A percentile compares a stretch with the other conserved stretches of the same genome.
These are phyloP conservation scores for Saccharomycopsis crataegensis DNA, from an alignment of 1,139 yeast species.

Conservation along the genomic window DNA sequence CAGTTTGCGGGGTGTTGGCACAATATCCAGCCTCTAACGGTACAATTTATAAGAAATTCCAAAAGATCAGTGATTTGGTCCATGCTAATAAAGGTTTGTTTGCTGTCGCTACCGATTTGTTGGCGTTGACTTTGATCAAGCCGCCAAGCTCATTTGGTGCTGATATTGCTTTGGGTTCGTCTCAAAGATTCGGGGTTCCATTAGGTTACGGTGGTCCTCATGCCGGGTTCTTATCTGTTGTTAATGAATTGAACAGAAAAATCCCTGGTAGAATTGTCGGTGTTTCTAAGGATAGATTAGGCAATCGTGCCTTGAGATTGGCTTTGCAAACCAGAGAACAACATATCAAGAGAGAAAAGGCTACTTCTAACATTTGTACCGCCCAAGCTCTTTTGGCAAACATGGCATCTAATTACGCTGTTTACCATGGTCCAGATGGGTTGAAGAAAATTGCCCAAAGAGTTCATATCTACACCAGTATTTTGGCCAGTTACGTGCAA, in stretches of 20 bases:
- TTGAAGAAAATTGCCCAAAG: constrained; percentile 70
- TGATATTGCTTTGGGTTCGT: constrained; percentile 85
- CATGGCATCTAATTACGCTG: constrained; percentile 92
- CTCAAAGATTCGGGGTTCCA: constrained; percentile 97
- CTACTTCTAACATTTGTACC: constrained; percentile 95
- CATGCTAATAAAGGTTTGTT: constrained; percentile 71
- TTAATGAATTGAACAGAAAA: constrained; percentile 71
- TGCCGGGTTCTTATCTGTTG: constrained; percentile 93
- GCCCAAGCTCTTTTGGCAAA: constrained; percentile 96
- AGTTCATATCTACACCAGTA: constrained; percentile 66
- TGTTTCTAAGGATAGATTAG: constrained; percentile 83
- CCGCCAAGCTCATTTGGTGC: constrained; percentile 87
- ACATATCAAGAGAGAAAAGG: constrained; percentile 94
- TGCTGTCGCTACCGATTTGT: constrained; percentile 81
- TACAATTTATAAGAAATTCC: constrained; percentile 44
- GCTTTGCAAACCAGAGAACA: constrained; percentile 98
- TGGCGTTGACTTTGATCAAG: constrained; percentile 77
- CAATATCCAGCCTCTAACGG: constrained; percentile 94
- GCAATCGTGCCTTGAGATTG: constrained; percentile 79
- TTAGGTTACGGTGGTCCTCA: constrained; percentile 98
- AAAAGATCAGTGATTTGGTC: constrained; percentile 51
- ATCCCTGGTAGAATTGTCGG: constrained; percentile 97
- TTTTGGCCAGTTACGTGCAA: constrained; percentile 55
- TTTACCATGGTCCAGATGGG: constrained; percentile 95
- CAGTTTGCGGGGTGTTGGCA: constrained; percentile 73